Conservation (phyloP, 2,329 filamentous ascomycete species). For the Claviceps spartinae region DNA sequence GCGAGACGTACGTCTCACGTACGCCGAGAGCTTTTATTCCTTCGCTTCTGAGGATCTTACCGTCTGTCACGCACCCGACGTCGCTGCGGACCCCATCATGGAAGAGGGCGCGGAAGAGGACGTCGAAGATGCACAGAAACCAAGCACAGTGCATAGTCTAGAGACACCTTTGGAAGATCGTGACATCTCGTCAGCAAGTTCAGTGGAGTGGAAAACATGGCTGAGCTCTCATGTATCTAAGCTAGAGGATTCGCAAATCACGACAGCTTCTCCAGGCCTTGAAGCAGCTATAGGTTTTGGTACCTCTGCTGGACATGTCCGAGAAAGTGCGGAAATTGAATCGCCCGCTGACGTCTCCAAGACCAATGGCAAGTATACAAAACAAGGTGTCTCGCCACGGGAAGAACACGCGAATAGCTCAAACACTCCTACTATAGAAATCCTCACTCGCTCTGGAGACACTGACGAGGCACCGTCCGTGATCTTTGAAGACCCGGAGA, state of each 20-base stretch:
- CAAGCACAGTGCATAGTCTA: not conserved
- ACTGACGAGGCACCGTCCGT: not conserved
- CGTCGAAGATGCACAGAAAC: not conserved
- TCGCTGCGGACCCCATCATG: not conserved
- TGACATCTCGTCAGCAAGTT: constrained; percentile 29
- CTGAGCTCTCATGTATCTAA: constrained; percentile 38
- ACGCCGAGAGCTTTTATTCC: constrained; percentile 39
- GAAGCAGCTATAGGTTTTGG: not conserved
- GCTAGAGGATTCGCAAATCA: constrained; percentile 20
- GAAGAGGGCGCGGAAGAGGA: not conserved
- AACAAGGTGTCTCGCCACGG: not conserved
- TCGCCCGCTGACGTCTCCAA: constrained; percentile 11
- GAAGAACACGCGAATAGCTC: not conserved
- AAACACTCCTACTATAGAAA: not conserved
- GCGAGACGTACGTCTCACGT: constrained; percentile 22
- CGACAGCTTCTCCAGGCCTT: not conserved
- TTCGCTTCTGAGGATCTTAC: constrained; percentile 13
- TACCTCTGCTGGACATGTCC: constrained; percentile 26
- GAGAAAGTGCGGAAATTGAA: constrained; percentile 37
- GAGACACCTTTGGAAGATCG: constrained; percentile 15
- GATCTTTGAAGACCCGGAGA: not conserved
- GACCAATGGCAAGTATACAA: not conserved
- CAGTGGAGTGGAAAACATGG: constrained; percentile 41
- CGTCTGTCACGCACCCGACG: not conserved
- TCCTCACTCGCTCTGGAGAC: not conserved